Conservation (phyloP, 2,329 filamentous ascomycete genomes). For the Apiospora saccharicola region DNA sequence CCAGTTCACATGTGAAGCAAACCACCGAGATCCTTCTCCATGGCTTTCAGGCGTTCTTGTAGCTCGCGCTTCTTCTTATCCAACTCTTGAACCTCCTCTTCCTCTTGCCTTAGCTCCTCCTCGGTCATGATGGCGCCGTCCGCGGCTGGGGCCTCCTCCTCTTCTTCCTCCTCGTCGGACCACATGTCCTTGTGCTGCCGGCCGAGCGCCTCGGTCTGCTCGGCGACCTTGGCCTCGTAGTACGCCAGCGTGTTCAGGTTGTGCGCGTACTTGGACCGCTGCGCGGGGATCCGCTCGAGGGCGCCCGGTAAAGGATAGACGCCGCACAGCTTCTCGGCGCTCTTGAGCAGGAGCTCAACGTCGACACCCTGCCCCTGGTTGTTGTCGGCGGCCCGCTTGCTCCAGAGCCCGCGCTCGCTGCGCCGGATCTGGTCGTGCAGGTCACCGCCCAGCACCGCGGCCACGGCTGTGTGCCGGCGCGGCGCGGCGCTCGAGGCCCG, state of each 20-base stretch:
- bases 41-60: slow-evolving; percentile 58
- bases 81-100: slow-evolving; percentile 68
- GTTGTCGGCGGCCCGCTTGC: neutral
- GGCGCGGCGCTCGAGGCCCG: slow-evolving; percentile 58
- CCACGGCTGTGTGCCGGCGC: slow-evolving; percentile 82
- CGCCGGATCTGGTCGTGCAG: slow-evolving; percentile 80
- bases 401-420: slow-evolving; percentile 54
- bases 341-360: slow-evolving; percentile 82
- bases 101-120: slow-evolving; percentile 72
- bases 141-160: slow-evolving; percentile 35
- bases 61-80: slow-evolving; percentile 64
- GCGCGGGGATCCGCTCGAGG: slow-evolving; percentile 74
- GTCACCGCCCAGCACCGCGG: slow-evolving; percentile 86
- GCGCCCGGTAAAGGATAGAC: slow-evolving; percentile 88
- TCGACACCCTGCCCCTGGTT: slow-evolving; percentile 69
- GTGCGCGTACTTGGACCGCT: slow-evolving; percentile 75
- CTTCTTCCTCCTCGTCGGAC: slow-evolving; percentile 62
- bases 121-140: slow-evolving; percentile 64
- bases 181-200: slow-evolving; percentile 73
- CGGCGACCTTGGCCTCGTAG: slow-evolving; percentile 81
- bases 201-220: slow-evolving; percentile 77
- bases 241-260: slow-evolving; percentile 77
- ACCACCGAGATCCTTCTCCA: slow-evolving; percentile 64
- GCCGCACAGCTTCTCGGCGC: slow-evolving; percentile 87
- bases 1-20: slow-evolving; percentile 57